Percentiles rank a stretch among this genome's conserved stretches.
phyloP scores from a whole-genome alignment of 23 red algal species.

The Chondrus crispus region DNA sequence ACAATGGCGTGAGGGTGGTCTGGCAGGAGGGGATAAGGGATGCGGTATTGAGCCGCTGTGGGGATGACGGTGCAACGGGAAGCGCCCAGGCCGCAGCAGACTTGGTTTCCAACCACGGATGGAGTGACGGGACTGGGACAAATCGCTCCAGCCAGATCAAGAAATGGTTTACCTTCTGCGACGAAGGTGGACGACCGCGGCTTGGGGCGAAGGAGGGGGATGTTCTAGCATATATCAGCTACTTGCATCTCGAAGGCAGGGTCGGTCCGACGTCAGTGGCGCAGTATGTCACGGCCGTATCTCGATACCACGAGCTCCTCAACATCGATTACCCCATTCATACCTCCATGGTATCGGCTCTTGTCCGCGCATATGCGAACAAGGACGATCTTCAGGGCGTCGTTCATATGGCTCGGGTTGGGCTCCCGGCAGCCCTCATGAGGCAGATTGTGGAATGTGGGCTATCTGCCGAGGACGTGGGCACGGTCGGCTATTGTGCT shows the following conservation, averaged over 20 bases:
- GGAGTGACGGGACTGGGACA: not conserved
- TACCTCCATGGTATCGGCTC: not conserved
- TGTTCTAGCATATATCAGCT: not conserved
- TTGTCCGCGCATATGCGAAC: not conserved
- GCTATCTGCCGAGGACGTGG: too few species aligned
- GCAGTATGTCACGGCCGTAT: not conserved
- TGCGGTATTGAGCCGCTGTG: not conserved
- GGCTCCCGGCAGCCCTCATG: not conserved
- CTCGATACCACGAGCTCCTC: not conserved
- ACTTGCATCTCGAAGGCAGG: not conserved
- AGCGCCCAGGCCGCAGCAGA: not conserved
- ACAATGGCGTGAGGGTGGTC: too few species aligned
- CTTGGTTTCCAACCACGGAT: not conserved
- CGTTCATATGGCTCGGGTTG: not conserved
- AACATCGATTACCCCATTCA: not conserved
- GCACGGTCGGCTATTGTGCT: not conserved
- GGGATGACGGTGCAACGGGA: not conserved
- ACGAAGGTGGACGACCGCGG: not conserved
- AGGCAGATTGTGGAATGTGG: too few species aligned
- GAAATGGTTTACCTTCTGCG: not conserved
- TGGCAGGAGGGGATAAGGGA: not conserved
- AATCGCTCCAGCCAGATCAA: not conserved
- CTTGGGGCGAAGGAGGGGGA: not conserved
- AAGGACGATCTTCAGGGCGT: not conserved
- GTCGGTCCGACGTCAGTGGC: not conserved